phyloP scores from a whole-genome alignment of 805 yeast species.

The Lipomyces sp. region DNA sequence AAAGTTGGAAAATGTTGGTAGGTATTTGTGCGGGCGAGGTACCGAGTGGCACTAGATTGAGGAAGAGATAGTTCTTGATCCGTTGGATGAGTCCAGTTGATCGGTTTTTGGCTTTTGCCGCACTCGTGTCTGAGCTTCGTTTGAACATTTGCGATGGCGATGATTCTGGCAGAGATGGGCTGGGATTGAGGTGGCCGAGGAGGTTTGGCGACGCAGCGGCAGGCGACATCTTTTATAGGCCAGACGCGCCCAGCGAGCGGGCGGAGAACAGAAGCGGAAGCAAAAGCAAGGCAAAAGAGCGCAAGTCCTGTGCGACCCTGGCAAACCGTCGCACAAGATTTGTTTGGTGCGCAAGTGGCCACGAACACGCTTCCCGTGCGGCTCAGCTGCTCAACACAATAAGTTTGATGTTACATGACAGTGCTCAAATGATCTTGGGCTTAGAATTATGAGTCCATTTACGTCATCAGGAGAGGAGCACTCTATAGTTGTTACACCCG shows the following conservation, averaged over 20 bases:
- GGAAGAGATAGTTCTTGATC: slow-evolving; percentile 15
- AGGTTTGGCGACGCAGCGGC: background rate
- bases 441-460: no score
- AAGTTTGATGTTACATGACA: no score
- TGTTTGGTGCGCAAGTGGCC: background rate
- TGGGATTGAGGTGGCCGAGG: background rate
- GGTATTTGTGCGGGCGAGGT: slow-evolving; percentile 19
- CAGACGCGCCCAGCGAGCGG: background rate
- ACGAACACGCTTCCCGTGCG: background rate
- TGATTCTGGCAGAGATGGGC: background rate
- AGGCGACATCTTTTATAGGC: slow-evolving; percentile 1
- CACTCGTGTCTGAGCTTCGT: background rate
- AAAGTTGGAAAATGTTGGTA: slow-evolving; percentile 23
- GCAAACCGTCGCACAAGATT: background rate
- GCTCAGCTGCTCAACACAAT: no score
- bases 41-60: slow-evolving; percentile 24
- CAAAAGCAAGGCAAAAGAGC: background rate
- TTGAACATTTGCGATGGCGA: background rate
- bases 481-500: no score
- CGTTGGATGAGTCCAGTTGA: background rate
- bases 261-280: background rate
- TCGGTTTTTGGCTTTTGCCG: background rate
- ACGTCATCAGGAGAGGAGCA: no score
- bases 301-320: background rate
- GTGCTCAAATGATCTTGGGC: no score